Evolutionary conservation across 345 rosid genomes (phyloP).

Genomic region (Arabis hirsuta): DNA sequence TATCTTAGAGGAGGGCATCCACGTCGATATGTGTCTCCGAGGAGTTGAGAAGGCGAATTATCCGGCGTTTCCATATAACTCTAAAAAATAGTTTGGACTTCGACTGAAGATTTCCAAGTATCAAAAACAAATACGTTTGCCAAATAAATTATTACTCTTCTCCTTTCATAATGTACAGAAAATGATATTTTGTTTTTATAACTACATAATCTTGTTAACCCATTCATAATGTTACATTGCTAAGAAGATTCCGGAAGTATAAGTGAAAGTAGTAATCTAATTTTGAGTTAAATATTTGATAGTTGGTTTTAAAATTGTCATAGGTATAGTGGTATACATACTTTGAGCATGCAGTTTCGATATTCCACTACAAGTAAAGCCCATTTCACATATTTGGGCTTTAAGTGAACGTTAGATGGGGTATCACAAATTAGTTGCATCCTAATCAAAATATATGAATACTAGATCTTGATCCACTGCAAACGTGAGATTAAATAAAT

Average conservation of each 20-base stretch:
- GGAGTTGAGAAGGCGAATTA: too few relatives aligned
- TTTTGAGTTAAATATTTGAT: too few relatives aligned
- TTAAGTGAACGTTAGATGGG: background rate
- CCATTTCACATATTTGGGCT: slow-evolving; percentile 1
- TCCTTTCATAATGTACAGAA: background rate
- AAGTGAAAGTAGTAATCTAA: background rate
- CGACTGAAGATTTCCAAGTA: too few relatives aligned
- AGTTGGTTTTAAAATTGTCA: too few relatives aligned
- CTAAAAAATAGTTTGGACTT: too few relatives aligned
- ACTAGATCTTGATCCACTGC: too few relatives aligned
- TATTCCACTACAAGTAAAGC: background rate
- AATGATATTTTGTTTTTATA: background rate
- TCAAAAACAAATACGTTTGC: background rate
- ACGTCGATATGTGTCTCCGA: too few relatives aligned
- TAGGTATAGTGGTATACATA: too few relatives aligned
- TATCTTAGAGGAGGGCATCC: too few relatives aligned
- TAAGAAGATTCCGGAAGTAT: background rate
- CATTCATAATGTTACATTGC: background rate
- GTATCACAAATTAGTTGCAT: background rate
- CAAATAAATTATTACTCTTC: background rate
- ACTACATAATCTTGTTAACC: background rate
- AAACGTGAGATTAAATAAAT: too few relatives aligned
- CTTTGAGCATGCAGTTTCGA: background rate
- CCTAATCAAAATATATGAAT: background rate
- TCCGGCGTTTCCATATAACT: too few relatives aligned